A percentile compares a stretch with the other conserved stretches of the same genome.
Evolutionary conservation across 2,329 filamentous ascomycete genomes (phyloP).

Genomic region (Thielaviopsis euricoi): DNA sequence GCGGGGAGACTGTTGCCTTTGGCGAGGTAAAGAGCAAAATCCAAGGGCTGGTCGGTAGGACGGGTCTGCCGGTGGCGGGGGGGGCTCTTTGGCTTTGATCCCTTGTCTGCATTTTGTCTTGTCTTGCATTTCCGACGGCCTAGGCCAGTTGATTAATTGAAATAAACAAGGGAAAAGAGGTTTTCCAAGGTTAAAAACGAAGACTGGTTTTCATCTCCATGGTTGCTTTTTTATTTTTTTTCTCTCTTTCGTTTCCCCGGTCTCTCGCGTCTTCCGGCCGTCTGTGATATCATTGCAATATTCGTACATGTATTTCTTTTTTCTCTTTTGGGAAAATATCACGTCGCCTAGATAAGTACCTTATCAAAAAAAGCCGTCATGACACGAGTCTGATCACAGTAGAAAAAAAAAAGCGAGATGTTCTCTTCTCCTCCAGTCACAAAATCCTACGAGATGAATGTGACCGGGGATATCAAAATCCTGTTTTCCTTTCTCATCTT

Average conservation of each 20-base stretch:
- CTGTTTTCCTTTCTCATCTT: not conserved
- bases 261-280: not conserved
- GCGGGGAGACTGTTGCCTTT: not conserved
- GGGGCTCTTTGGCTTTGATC: slow-evolving; percentile 18
- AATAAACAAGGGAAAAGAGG: too few species aligned
- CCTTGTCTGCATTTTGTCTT: not conserved
- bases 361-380: not conserved
- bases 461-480: not conserved
- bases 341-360: too few species aligned
- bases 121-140: too few species aligned
- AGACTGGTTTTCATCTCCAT: not conserved
- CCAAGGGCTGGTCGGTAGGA: slow-evolving; percentile 17
- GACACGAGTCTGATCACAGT: not conserved
- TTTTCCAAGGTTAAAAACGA: not conserved
- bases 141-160: too few species aligned
- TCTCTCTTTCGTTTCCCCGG: too few species aligned
- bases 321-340: not conserved
- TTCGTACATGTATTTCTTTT: not conserved
- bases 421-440: not conserved
- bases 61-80: too few species aligned
- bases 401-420: too few species aligned
- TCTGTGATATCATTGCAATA: too few species aligned
- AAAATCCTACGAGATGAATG: not conserved
- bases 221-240: too few species aligned
- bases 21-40: slow-evolving; percentile 11